Base-by-base conservation (phyloP, 768 basidiomycete species). In the Lactarius vividus region DNA sequence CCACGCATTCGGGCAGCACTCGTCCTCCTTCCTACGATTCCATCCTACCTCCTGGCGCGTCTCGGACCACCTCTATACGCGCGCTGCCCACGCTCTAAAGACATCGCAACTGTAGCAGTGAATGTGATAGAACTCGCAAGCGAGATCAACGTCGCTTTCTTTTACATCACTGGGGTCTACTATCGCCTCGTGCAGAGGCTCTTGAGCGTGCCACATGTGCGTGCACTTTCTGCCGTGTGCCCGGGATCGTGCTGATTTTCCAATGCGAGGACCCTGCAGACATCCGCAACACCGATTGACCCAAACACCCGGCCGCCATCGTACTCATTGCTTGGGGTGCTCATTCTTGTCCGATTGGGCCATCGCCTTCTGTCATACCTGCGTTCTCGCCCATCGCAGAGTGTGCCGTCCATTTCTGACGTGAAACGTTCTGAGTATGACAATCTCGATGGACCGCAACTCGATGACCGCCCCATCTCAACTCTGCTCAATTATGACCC, bases 111-210 rank as follows among this genome's bases (percentile, higher is more conserved):
- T 15, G 69, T 68, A 28, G 57, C 89, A 29, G 86, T 89, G n/a
- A 66, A 70, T 1, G 72, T 77, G 7, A 67, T 92, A n/a, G 85
- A 88, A 62, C 73, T 87, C 16, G 75, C 81, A 8, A 77, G 84
- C 3, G 92, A 95, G 70, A 74, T 89, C 57, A 94, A 95, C 72
- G 80, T 95, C 2, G 91, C 91, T 1, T 66, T 87, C 42, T 95
- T 95, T 75, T 94, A 94, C 76, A 75, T 94, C 42, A 81, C 79
- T 59, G 93, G 93, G 8, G 82, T 81, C n/a, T 94, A 94, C 73
- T 89, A 95, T 75, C 86, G 88, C 72, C 72, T 91, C 20, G 75
- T 81, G 57, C 89, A 87, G 74, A 81, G 93, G 67, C 28, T 91
- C 6, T 74, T 92, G 9, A 83, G 89, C 3, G 80, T 91, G 57